Base-by-base conservation (phyloP, 2,329 filamentous ascomycete species). In the Ophiocordyceps unilateralis region DNA sequence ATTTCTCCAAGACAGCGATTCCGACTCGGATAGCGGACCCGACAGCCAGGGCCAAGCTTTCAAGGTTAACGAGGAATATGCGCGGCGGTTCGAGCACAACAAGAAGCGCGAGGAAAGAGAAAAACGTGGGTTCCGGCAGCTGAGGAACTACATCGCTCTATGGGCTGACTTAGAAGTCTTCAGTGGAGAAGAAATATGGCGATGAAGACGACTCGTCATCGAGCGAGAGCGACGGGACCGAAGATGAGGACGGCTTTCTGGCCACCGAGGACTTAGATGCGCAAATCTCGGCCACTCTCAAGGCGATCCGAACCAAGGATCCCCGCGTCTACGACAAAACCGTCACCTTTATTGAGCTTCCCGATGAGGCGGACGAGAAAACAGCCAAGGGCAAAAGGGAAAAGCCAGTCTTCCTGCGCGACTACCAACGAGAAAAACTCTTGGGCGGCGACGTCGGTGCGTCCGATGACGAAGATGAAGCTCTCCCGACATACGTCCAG, bases 351-450 rank as follows among this genome's bases (percentile, higher is more conserved):
- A 95, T 88, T 63, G 66, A 69, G 36, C 68, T 78, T 12, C 75
- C 82, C 5, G 72, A 74, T 21, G 70, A 72, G 3, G 58, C 59
- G 30, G 53, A 55, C 12, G 54, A 55, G 5, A 49, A 55, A 0
- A 44, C 51, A 4, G 48, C 51, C 17, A 62, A 66, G 47, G 62
- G 67, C 37, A 79, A 81, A 60, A 80, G 81, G 58, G 78, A 91
- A 48, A 93, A 93, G 64, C 80, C 88, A 1, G 78, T 98, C 65
- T 85, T 76, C 47, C 68, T 98, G 43, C 76, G 76, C 51, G 87
- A 98, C 61, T 98, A 95, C 60, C 91, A 98, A 56, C 80, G 88
- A 48, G 77, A 91, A 59, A 93, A 89, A 53, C 69, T 94, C n/a
- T 59, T 96, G 45, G 76, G 76, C 34, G 86, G 85, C 30, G 72